Percentiles rank a stretch among this genome's conserved stretches.
These are phyloP conservation scores for Leishmania gerbilli DNA, from an alignment of 208 protist species.

Conservation along the genomic window DNA sequence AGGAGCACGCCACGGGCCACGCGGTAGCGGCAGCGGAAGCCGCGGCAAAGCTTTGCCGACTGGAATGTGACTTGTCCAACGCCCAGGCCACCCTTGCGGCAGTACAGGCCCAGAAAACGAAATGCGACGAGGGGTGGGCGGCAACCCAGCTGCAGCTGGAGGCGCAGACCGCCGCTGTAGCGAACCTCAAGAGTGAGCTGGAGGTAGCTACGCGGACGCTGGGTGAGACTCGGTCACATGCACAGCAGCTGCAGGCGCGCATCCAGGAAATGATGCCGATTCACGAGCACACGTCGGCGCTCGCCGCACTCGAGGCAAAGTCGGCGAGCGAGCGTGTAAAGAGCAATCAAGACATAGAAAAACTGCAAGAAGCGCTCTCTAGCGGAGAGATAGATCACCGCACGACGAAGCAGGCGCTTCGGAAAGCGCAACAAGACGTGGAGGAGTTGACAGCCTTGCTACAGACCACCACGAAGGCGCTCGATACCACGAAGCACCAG, in stretches of 20 bases:
- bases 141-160: neutral
- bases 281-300: constrained; percentile 17
- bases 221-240: constrained; percentile 14
- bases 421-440: constrained; percentile 15
- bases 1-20: neutral
- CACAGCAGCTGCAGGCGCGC: constrained; percentile 20
- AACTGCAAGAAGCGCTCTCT: constrained; percentile 8
- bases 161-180: neutral
- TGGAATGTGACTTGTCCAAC: constrained; percentile 7
- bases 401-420: constrained; percentile 9
- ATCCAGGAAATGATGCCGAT: constrained; percentile 25
- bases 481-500: constrained; percentile 26
- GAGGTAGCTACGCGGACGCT: constrained; percentile 1
- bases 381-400: constrained; percentile 30
- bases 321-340: constrained; percentile 7
- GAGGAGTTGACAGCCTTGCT: constrained; percentile 30
- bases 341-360: constrained; percentile 17
- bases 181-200: constrained; percentile 6
- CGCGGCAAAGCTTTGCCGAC: neutral
- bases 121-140: constrained; percentile 1
- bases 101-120: constrained; percentile 4
- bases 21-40: neutral
- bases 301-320: constrained; percentile 25
- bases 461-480: constrained; percentile 16
- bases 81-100: neutral